These are phyloP conservation scores for Phytophthora agathidicida DNA, from an alignment of 352 stramenopile species.

Conservation along the genomic window DNA sequence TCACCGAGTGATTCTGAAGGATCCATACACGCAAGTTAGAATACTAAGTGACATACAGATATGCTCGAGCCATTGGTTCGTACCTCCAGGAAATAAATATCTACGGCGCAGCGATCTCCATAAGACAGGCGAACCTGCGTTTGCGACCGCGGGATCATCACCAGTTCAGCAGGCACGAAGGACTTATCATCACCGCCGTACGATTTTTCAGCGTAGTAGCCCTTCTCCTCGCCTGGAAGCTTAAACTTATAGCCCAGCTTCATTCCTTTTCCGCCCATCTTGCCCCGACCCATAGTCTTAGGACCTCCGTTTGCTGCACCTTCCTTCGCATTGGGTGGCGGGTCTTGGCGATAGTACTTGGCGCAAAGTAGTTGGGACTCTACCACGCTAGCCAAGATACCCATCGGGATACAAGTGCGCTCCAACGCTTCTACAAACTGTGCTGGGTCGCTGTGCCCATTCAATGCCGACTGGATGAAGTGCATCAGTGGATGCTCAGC, in stretches of 20 bases:
- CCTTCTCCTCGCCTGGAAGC: slow-evolving; percentile 84
- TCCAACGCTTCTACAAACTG: slow-evolving; percentile 86
- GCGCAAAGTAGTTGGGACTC: slow-evolving; percentile 85
- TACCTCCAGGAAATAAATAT: slow-evolving; percentile 93
- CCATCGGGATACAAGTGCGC: slow-evolving; percentile 84
- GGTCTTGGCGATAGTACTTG: slow-evolving; percentile 85
- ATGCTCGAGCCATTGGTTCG: not conserved
- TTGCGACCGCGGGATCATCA: slow-evolving; percentile 86
- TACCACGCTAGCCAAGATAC: slow-evolving; percentile 80
- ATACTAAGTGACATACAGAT: not conserved
- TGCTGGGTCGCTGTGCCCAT: slow-evolving; percentile 78
- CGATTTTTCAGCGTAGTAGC: slow-evolving; percentile 85
- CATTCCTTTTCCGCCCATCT: slow-evolving; percentile 86
- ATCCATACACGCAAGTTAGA: slow-evolving; percentile 11
- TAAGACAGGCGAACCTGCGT: slow-evolving; percentile 86
- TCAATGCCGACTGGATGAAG: slow-evolving; percentile 86
- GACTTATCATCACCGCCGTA: slow-evolving; percentile 88
- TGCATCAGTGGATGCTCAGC: slow-evolving; percentile 85
- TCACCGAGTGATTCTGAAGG: slow-evolving; percentile 79
- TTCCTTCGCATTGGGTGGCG: slow-evolving; percentile 45
- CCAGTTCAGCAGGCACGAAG: slow-evolving; percentile 82
- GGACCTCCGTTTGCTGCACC: slow-evolving; percentile 29
- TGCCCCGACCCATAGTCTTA: slow-evolving; percentile 67
- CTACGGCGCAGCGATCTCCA: slow-evolving; percentile 82
- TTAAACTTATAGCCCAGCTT: slow-evolving; percentile 90